Percentiles rank a stretch among this genome's conserved stretches.
Conservation (phyloP, 768 basidiomycete genomes). For the Hemileccinum impolitum region DNA sequence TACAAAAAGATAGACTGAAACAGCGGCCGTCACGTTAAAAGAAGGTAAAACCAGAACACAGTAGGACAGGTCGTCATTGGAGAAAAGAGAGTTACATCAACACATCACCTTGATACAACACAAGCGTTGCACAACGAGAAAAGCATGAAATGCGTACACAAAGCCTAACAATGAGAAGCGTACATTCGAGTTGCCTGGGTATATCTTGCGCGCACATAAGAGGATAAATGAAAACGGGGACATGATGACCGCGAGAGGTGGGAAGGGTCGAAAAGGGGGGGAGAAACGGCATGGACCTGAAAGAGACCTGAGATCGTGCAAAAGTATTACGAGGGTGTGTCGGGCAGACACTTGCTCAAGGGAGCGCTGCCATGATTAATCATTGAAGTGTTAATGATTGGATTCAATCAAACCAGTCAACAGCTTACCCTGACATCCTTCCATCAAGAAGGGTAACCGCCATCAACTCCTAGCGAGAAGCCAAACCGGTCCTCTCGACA, state of each 20-base stretch:
- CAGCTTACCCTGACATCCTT: constrained; percentile 6
- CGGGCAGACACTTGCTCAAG: neutral
- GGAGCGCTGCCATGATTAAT: neutral
- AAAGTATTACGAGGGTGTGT: neutral
- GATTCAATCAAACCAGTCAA: neutral
- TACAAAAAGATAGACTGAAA: constrained; percentile 7
- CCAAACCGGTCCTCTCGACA: neutral
- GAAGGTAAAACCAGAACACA: constrained; percentile 1
- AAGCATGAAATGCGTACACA: constrained; percentile 15
- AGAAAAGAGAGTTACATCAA: constrained; percentile 1
- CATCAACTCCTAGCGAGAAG: neutral
- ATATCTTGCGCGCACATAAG: constrained; percentile 12
- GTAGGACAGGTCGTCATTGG: neutral
- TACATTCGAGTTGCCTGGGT: constrained; percentile 14
- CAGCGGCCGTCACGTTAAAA: neutral
- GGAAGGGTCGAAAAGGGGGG: neutral
- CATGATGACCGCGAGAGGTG: neutral
- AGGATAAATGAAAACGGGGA: constrained; percentile 3
- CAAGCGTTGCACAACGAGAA: constrained; percentile 8
- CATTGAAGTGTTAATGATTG: neutral
- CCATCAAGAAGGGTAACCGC: constrained; percentile 1
- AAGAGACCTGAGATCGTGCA: neutral
- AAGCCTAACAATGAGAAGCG: constrained; percentile 10
- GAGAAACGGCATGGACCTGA: neutral
- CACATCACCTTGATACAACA: constrained; percentile 1